A percentile compares a stretch with the other conserved stretches of the same genome.
These are phyloP conservation scores for Xylaria sp. DNA, from an alignment of 2,329 filamentous ascomycete genomes.

Conservation along the genomic window DNA sequence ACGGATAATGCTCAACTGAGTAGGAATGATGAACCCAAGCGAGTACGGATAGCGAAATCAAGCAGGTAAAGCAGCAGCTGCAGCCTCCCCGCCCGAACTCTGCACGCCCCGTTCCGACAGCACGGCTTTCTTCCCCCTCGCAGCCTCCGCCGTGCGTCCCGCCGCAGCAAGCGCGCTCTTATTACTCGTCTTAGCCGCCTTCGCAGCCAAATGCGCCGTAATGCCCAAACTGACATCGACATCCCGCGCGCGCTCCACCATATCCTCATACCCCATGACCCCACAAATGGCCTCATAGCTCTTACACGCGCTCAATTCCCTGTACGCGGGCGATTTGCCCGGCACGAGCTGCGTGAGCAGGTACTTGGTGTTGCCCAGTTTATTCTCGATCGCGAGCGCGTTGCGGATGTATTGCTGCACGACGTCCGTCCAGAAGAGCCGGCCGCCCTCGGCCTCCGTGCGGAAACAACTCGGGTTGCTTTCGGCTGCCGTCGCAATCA, in stretches of 20 bases:
- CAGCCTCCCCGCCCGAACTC: constrained; percentile 14
- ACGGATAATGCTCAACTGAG: no score
- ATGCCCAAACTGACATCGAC: constrained; percentile 61
- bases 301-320: constrained; percentile 58
- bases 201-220: constrained; percentile 41
- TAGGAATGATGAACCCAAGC: no score
- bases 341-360: constrained; percentile 80
- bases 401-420: constrained; percentile 68
- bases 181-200: constrained; percentile 29
- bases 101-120: constrained; percentile 32
- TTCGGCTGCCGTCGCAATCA: constrained; percentile 94
- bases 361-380: constrained; percentile 90
- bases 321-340: constrained; percentile 63
- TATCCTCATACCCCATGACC: constrained; percentile 56
- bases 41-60: no score
- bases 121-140: constrained; percentile 30
- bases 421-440: constrained; percentile 70
- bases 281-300: constrained; percentile 67
- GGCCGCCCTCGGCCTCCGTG: constrained; percentile 56
- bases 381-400: constrained; percentile 74
- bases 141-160: constrained; percentile 39
- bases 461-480: constrained; percentile 87
- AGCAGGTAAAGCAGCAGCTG: constrained; percentile 1
- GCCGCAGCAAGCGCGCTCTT: constrained; percentile 44
- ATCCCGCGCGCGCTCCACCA: constrained; percentile 58